Conservation (phyloP, 257 asterid species). For the Marsdenia floribunda region DNA sequence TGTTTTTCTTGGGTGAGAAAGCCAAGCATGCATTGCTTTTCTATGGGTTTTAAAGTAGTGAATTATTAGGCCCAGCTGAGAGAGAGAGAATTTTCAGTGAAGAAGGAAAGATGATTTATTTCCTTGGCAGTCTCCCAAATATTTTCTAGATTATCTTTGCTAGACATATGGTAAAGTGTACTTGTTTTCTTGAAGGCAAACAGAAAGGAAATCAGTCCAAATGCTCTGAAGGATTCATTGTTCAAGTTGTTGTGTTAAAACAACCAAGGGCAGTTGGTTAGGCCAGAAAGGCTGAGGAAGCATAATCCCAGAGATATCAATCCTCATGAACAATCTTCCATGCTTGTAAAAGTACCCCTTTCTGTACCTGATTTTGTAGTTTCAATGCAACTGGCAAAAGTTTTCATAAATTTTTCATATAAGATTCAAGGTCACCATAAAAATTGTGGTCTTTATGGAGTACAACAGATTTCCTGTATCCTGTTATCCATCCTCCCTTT, state of each 20-base stretch:
- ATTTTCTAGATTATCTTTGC: background rate
- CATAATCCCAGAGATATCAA: background rate
- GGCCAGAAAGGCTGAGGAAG: background rate
- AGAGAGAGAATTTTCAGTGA: background rate
- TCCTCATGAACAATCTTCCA: background rate
- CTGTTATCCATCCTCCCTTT: background rate
- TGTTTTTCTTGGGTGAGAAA: background rate
- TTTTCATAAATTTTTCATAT: background rate
- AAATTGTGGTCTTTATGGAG: background rate
- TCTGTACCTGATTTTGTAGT: background rate
- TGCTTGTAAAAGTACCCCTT: background rate
- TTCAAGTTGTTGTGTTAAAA: conserved; percentile 24
- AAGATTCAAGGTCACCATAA: background rate
- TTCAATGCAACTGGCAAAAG: background rate
- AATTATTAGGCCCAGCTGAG: background rate
- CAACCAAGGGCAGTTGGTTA: background rate
- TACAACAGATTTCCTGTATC: background rate
- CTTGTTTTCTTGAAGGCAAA: conserved; percentile 36
- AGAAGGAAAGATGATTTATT: background rate
- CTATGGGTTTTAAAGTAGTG: background rate
- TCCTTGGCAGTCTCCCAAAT: background rate
- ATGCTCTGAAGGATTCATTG: conserved; percentile 42
- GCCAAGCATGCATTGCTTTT: background rate
- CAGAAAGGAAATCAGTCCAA: conserved; percentile 26
- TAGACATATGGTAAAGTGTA: background rate